Base-by-base conservation (phyloP, 306 rosid genomes). In the Rosa rugosa region DNA sequence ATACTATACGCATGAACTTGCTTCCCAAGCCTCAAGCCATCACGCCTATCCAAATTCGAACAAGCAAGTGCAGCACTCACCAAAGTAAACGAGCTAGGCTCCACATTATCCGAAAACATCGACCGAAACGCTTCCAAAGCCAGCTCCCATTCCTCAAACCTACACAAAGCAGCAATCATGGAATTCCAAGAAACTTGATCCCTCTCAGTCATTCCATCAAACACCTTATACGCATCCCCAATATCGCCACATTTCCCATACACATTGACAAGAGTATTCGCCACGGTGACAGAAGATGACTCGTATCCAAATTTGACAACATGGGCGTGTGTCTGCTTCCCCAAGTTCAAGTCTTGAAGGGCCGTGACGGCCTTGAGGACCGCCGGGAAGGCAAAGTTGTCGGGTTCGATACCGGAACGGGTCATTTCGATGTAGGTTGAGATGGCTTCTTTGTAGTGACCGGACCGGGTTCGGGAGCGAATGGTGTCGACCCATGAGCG, bases 171-270 rank as follows among this genome's bases (percentile, higher is more conserved):
- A 5, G 90, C 89, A 10, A 93, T 91, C 84, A 91, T 85, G 8
- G 94, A 89, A 69, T 93, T 93, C 97, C 98, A 93, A 0, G 98
- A 93, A 42, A 93, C 93, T n/a, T 89, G 83, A 31, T 93, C 98
- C 40, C 87, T 88, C 1, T 83, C 84, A 40, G 80, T 0, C 1
- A 91, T 91, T 89, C 57, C 68, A 14, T 93, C 90, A 44, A 93
- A 93, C 88, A 89, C 87, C 44, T 77, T 81, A 79, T 56, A 77
- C 0, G 92, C 93, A 13, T 68, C 88, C 9, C 38, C 63, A 9
- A 91, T 80, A 36, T 89, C 88, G 4, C 93, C 93, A 63, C 91
- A 87, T 44, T 93, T 91, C 5, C 98, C 97, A 16, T 93, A 93
- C 89, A 89, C 72, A 49, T 88, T 83, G 13, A 93, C 84, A 4